phyloP scores from a whole-genome alignment of 805 yeast species.

The Zygosaccharomyces kombuchaensis region DNA sequence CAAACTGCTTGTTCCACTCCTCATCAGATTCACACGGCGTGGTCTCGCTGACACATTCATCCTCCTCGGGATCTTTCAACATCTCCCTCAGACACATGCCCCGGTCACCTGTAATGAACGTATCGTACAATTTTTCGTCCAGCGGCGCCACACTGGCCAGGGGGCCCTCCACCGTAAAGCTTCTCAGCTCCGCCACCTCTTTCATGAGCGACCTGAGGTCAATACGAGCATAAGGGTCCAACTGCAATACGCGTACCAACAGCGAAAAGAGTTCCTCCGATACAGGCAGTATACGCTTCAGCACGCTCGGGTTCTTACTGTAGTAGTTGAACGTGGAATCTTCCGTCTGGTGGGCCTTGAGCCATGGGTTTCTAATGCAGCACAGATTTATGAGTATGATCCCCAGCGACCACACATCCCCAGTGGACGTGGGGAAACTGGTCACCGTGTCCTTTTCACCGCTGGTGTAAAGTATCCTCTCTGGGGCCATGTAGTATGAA shows the following conservation, averaged over 20 bases:
- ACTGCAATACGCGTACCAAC: constrained; percentile 35
- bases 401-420: constrained; percentile 86
- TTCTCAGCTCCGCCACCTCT: constrained; percentile 22
- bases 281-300: constrained; percentile 68
- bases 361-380: constrained; percentile 89
- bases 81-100: constrained; percentile 20
- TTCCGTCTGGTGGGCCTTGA: constrained; percentile 59
- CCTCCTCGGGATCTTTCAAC: constrained; percentile 14
- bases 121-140: constrained; percentile 15
- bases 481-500: constrained; percentile 91
- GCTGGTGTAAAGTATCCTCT: constrained; percentile 42
- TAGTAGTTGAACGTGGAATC: constrained; percentile 66
- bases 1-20: constrained; percentile 7
- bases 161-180: constrained; percentile 28
- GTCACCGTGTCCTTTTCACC: constrained; percentile 27
- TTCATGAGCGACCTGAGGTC: constrained; percentile 19
- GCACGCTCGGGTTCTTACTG: constrained; percentile 48
- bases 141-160: constrained; percentile 24
- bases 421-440: constrained; percentile 58
- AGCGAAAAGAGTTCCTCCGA: constrained; percentile 56
- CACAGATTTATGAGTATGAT: constrained; percentile 74
- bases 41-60: constrained; percentile 13
- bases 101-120: constrained; percentile 18
- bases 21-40: constrained; percentile 5
- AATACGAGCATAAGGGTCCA: constrained; percentile 36